Percentiles rank a stretch among this genome's conserved stretches.
Evolutionary conservation across 2,329 filamentous ascomycete genomes (phyloP).

Genomic region (Monosporascus sp.): DNA sequence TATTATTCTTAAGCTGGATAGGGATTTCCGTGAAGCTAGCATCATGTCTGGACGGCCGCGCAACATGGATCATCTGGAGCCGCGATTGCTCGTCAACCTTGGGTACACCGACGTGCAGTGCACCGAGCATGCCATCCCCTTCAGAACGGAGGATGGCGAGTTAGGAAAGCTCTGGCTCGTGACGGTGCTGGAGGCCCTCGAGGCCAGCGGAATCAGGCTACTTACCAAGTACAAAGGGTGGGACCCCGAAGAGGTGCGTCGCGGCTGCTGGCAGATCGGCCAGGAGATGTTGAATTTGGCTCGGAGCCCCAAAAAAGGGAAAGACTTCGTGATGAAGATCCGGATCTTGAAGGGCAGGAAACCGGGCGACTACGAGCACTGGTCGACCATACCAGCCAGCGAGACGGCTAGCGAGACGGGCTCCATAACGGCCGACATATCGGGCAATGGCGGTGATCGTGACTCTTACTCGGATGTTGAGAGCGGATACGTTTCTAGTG

Average conservation of each 20-base stretch:
- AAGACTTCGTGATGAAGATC: conserved; percentile 41
- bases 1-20: conserved; percentile 34
- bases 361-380: conserved; percentile 28
- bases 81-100: conserved; percentile 37
- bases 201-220: conserved; percentile 42
- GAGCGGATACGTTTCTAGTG: background rate
- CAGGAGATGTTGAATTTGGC: conserved; percentile 44
- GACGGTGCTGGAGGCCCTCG: conserved; percentile 43
- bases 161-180: conserved; percentile 51
- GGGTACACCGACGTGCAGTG: conserved; percentile 48
- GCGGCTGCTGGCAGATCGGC: conserved; percentile 40
- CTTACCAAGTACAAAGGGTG: conserved; percentile 49
- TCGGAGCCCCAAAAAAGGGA: conserved; percentile 36
- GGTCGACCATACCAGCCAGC: conserved; percentile 19
- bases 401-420: conserved; percentile 16
- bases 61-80: conserved; percentile 40
- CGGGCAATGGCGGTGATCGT: background rate
- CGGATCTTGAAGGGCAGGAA: conserved; percentile 46
- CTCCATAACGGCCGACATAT: conserved; percentile 18
- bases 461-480: conserved; percentile 7
- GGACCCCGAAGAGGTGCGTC: conserved; percentile 42
- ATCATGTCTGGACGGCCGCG: conserved; percentile 38
- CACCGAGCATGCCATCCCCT: conserved; percentile 42
- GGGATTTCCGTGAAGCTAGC: conserved; percentile 39
- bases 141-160: conserved; percentile 38